Evolutionary conservation across 345 rosid species (phyloP).

Genomic region (Lenwebbia sp.): DNA sequence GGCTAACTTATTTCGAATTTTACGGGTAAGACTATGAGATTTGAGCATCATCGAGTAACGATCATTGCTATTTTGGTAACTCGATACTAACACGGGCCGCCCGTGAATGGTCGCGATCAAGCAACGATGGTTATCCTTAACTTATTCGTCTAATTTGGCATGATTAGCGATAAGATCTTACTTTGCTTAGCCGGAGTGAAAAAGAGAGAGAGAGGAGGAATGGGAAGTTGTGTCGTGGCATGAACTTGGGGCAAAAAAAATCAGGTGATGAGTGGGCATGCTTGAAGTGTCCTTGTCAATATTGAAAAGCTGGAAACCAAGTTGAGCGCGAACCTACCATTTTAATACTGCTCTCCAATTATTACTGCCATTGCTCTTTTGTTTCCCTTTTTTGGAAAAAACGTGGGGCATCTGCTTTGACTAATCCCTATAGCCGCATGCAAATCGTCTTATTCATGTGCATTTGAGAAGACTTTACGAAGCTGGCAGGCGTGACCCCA

Average conservation of each 20-base stretch:
- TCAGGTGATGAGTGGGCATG: neutral
- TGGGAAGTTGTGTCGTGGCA: neutral
- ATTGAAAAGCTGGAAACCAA: neutral
- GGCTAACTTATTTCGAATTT: neutral
- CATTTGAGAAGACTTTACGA: neutral
- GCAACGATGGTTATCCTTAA: neutral
- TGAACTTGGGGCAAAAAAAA: neutral
- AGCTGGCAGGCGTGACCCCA: accelerated
- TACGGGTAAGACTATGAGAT: accelerated
- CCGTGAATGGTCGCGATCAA: neutral
- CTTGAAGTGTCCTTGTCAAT: neutral
- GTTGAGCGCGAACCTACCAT: neutral
- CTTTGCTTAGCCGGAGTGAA: neutral
- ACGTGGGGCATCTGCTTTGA: neutral
- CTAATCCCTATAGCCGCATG: neutral
- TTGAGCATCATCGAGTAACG: neutral
- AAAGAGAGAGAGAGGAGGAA: neutral
- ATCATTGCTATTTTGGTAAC: neutral
- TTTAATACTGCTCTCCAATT: neutral
- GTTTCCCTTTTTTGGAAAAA: neutral
- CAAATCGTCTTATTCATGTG: neutral
- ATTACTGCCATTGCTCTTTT: neutral
- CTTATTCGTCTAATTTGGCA: neutral
- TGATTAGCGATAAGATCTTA: neutral
- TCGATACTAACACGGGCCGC: neutral